These are phyloP conservation scores for Solanum aculeatissimum DNA, from an alignment of 305 asterid genomes.

Conservation along the genomic window DNA sequence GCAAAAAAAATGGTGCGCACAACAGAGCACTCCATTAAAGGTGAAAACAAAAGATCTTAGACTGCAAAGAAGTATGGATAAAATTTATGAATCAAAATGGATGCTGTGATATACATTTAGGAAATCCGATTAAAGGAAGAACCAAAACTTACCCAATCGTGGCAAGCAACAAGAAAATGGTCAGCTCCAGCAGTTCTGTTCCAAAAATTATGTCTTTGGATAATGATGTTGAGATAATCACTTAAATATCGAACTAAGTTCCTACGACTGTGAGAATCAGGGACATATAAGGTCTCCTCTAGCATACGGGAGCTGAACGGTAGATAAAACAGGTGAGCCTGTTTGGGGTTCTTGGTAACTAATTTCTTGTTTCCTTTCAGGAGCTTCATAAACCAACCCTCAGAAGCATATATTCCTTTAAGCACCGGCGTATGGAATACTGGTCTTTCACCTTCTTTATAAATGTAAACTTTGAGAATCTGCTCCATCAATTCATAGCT, in stretches of 20 bases:
- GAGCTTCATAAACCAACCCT: slow-evolving; percentile 37
- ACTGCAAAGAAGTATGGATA: background rate
- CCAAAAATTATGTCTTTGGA: slow-evolving; percentile 35
- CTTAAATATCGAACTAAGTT: slow-evolving; percentile 17
- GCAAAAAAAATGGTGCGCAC: background rate
- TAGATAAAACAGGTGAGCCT: slow-evolving; percentile 60
- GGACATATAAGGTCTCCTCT: slow-evolving; percentile 24
- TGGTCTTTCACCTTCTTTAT: slow-evolving; percentile 42
- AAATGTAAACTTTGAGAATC: slow-evolving; percentile 46
- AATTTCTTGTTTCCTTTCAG: slow-evolving; percentile 23
- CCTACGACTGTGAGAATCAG: slow-evolving; percentile 29
- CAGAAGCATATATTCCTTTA: slow-evolving; percentile 47
- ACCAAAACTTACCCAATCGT: slow-evolving; percentile 51
- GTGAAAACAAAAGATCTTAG: background rate
- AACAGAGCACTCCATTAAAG: background rate
- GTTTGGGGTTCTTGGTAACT: slow-evolving; percentile 21
- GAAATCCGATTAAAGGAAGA: background rate
- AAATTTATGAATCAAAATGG: background rate
- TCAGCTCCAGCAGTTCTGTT: slow-evolving; percentile 51
- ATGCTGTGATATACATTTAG: background rate
- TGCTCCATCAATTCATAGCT: slow-evolving; percentile 63
- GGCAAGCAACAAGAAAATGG: slow-evolving; percentile 67
- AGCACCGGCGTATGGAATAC: slow-evolving; percentile 44
- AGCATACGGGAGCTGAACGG: slow-evolving; percentile 51
- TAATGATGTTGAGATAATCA: slow-evolving; percentile 18